Conservation (phyloP, 2,329 filamentous ascomycete species). For the Zymoseptoria crescenta region DNA sequence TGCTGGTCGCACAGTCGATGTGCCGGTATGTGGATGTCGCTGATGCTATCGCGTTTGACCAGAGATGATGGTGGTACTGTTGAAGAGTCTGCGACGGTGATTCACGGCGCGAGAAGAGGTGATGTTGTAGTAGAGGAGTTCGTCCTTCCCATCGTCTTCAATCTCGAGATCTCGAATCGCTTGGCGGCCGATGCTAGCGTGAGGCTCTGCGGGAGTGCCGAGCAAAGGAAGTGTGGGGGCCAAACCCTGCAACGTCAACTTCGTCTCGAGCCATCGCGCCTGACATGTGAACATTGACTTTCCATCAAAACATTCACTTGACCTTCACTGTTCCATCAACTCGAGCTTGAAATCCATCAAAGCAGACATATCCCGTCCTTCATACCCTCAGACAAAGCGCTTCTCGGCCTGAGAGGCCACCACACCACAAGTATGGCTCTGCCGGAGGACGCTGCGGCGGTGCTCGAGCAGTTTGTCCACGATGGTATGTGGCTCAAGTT, state of each 20-base stretch:
- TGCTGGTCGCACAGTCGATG: slow-evolving; percentile 6
- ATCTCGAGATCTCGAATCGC: background rate
- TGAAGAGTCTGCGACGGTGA: background rate
- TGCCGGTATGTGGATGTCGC: background rate
- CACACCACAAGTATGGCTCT: slow-evolving; percentile 31
- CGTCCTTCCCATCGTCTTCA: background rate
- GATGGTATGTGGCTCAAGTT: slow-evolving; percentile 41
- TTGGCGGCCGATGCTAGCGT: background rate
- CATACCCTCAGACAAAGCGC: background rate
- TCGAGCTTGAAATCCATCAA: background rate
- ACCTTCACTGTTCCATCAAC: background rate
- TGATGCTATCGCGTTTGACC: no score
- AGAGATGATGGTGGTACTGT: background rate
- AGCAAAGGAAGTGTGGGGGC: background rate
- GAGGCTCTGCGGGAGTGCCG: slow-evolving; percentile 6
- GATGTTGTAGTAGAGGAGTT: background rate
- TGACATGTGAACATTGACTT: background rate
- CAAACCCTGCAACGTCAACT: background rate
- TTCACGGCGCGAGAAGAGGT: background rate
- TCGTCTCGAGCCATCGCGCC: no score
- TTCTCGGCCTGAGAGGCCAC: background rate
- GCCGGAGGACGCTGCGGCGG: slow-evolving; percentile 56
- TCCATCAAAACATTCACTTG: background rate
- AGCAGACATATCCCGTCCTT: background rate
- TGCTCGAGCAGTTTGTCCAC: slow-evolving; percentile 71